These are phyloP conservation scores for Ascocoryne sarcoides DNA, from an alignment of 2,329 filamentous ascomycete genomes.

Conservation along the genomic window DNA sequence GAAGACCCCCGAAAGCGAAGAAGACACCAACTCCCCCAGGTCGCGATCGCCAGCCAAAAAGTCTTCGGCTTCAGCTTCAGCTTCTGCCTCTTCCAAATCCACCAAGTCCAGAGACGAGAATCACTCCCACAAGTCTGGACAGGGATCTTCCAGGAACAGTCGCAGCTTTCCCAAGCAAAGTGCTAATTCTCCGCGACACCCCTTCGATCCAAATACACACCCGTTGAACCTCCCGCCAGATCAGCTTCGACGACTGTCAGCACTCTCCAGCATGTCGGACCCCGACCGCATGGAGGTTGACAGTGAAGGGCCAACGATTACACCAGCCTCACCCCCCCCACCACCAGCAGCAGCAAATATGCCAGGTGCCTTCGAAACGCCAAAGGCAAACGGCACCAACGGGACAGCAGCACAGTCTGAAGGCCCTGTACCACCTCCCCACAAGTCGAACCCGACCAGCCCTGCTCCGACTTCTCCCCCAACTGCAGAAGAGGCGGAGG, in stretches of 20 bases:
- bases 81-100: conserved; percentile 16
- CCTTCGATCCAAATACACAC: conserved; percentile 62
- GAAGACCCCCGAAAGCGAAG: conserved; percentile 21
- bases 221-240: conserved; percentile 87
- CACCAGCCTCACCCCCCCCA: conserved; percentile 38
- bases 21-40: conserved; percentile 13
- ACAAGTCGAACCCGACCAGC: conserved; percentile 55
- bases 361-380: conserved; percentile 33
- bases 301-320: conserved; percentile 44
- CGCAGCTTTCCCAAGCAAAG: conserved; percentile 24
- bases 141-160: conserved; percentile 24
- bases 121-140: conserved; percentile 16
- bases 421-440: conserved; percentile 62
- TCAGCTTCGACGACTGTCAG: conserved; percentile 69
- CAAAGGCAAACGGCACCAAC: conserved; percentile 39
- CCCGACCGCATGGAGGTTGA: conserved; percentile 67
- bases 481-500: conserved; percentile 66
- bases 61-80: conserved; percentile 11
- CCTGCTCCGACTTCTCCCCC: conserved; percentile 38
- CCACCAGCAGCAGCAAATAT: conserved; percentile 25
- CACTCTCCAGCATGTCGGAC: conserved; percentile 50
- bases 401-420: conserved; percentile 22
- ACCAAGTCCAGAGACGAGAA: conserved; percentile 24
- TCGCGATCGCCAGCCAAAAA: conserved; percentile 27
- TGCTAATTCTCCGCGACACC: conserved; percentile 29